Base-by-base conservation (phyloP, 116 monocot genomes). In the Iris pallida region DNA sequence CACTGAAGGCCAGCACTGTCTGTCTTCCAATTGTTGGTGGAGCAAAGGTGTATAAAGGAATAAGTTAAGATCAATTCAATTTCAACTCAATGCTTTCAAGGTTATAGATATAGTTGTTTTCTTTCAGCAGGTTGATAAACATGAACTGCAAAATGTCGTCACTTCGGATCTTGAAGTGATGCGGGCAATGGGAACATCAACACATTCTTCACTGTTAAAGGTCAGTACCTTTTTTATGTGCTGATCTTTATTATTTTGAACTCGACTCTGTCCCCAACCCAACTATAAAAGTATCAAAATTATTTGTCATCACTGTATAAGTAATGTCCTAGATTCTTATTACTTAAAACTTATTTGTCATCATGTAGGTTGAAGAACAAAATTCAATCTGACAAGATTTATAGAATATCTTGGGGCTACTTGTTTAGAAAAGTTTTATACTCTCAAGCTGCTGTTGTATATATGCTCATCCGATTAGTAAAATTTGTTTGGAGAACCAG, bases 131-230 rank as follows among this genome's bases (percentile, higher is more conserved):
- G 74, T 68, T 73, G 69, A 81, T 71, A 48, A 75, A 52, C 74
- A 74, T 59, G 78, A 78, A 59, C 68, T 81, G 47, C 74, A 81
- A 58, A 70, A 71, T 75, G 73, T 81, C 51, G 72, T 85, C 43
- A 68, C 54, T 44, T 73, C 73, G 9, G 44, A 64, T n/a, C 20
- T 57, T 30, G 73, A 55, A n/a, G 64, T 73, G 15, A 73, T 65
- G 56, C 73, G 65, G 30, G 64, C 73, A 56, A 64, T 65, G 54
- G 43, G 64, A 47, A 53, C 20, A 20, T 73, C 73, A 56, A 57
- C 65, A 16, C 45, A 47, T 8, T 73, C 65, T 73, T 73, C 57
- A 47, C 46, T 65, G 5, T 48, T 56, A 56, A 64, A 73, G 64
- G 73, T 63, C 14, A 42, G 0, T 65, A 10, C 43, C 61, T n/a